Evolutionary conservation across 1,139 yeast species (phyloP).

Genomic region (Pichia sp.): DNA sequence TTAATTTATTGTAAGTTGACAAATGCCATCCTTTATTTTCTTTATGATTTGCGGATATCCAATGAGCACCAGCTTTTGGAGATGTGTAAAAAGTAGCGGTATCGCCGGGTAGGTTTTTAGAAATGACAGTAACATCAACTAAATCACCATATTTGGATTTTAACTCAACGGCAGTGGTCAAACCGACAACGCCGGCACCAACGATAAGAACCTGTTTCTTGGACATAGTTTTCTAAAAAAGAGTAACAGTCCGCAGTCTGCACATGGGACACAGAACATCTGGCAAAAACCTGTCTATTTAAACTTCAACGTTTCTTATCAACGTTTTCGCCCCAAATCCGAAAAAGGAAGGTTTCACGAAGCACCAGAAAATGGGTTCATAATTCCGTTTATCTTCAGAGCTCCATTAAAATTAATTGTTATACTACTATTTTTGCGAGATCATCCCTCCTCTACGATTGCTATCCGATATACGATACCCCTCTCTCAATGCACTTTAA

Average conservation of each 20-base stretch:
- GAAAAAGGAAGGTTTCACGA: neutral
- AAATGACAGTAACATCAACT: constrained; percentile 40
- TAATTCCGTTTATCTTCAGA: no score
- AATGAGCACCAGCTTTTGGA: constrained; percentile 80
- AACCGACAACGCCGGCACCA: constrained; percentile 25
- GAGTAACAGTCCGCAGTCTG: no score
- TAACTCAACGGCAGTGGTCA: constrained; percentile 25
- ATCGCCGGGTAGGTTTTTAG: constrained; percentile 53
- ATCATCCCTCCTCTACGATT: no score
- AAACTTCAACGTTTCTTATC: neutral
- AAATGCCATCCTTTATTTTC: constrained; percentile 33
- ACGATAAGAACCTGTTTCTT: constrained; percentile 15
- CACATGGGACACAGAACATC: no score
- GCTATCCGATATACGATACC: no score
- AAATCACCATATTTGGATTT: constrained; percentile 19
- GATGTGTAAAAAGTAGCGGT: constrained; percentile 49
- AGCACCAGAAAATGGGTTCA: neutral
- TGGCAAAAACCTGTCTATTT: neutral
- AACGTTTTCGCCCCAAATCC: neutral
- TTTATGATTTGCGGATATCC: constrained; percentile 35
- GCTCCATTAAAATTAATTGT: no score
- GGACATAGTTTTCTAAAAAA: neutral
- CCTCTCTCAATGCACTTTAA: neutral
- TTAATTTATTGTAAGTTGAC: constrained; percentile 36
- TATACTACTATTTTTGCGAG: no score